phyloP scores from a whole-genome alignment of 495 filamentous ascomycete species.

The Friedmanniomyces simplex region DNA sequence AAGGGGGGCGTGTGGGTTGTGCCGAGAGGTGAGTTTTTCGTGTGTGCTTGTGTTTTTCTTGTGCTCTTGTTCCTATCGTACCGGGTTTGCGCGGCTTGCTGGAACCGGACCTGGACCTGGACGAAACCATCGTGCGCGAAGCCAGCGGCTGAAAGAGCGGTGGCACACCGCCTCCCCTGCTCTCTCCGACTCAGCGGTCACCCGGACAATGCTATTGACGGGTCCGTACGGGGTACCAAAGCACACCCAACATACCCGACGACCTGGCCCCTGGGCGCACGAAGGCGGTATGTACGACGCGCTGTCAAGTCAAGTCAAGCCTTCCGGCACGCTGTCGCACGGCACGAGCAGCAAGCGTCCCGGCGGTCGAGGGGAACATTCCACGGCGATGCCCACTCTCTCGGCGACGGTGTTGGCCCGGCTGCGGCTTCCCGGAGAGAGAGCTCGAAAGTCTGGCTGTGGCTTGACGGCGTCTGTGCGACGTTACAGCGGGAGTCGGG shows the following conservation, averaged over 20 bases:
- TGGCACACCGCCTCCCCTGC: background rate
- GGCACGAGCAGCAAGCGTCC: conserved; percentile 14
- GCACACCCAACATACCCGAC: background rate
- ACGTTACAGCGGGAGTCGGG: background rate
- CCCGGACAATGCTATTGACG: background rate
- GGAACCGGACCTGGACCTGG: too few relatives aligned
- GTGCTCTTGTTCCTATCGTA: too few relatives aligned
- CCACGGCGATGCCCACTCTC: background rate
- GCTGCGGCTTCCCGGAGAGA: background rate
- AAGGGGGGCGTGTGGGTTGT: conserved; percentile 88
- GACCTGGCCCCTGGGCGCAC: background rate
- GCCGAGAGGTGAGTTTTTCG: conserved; percentile 65
- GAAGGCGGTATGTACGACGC: conserved; percentile 10
- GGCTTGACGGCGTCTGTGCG: conserved; percentile 5
- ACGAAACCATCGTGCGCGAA: too few relatives aligned
- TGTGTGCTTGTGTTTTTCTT: too few relatives aligned
- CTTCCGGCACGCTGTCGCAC: background rate
- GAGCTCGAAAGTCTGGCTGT: conserved; percentile 1
- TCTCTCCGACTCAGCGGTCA: background rate
- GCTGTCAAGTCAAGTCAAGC: conserved; percentile 12
- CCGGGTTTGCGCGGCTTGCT: conserved; percentile 5
- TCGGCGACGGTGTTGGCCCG: background rate
- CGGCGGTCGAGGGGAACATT: conserved; percentile 4
- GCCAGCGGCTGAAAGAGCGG: background rate
- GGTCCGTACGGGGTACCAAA: too few relatives aligned